Conservation (phyloP, 257 asterid genomes). For the Echium plantagineum region DNA sequence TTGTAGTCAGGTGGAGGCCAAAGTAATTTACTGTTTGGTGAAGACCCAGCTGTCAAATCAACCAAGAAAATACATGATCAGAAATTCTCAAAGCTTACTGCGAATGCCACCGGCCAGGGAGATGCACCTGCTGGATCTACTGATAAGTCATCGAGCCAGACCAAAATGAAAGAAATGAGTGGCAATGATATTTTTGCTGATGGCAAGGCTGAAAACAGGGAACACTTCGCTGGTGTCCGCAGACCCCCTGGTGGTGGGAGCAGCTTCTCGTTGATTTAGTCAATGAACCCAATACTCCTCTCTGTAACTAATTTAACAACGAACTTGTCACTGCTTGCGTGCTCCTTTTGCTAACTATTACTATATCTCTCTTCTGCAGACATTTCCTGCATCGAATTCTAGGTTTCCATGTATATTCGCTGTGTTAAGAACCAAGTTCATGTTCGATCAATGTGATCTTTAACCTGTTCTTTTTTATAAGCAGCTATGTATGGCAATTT, state of each 20-base stretch:
- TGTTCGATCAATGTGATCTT: no score
- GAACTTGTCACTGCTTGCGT: no score
- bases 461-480: no score
- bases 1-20: conserved; percentile 90
- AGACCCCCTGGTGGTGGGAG: conserved; percentile 93
- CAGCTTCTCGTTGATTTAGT: conserved; percentile 65
- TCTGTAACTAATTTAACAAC: no score
- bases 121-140: conserved; percentile 56
- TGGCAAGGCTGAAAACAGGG: conserved; percentile 61
- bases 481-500: no score
- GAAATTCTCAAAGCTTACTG: conserved; percentile 71
- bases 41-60: conserved; percentile 48
- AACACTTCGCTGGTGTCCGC: conserved; percentile 73
- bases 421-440: no score
- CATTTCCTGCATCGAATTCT: no score
- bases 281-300: no score
- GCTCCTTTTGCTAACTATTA: no score
- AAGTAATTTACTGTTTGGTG: conserved; percentile 71
- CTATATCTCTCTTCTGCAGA: no score
- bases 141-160: conserved; percentile 63
- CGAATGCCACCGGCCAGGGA: conserved; percentile 75
- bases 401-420: no score
- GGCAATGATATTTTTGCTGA: conserved; percentile 74
- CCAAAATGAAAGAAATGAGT: conserved; percentile 78
- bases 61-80: conserved; percentile 69